Conservation (phyloP, 2,329 filamentous ascomycete genomes). For the Hymenoscyphus fraxineus region DNA sequence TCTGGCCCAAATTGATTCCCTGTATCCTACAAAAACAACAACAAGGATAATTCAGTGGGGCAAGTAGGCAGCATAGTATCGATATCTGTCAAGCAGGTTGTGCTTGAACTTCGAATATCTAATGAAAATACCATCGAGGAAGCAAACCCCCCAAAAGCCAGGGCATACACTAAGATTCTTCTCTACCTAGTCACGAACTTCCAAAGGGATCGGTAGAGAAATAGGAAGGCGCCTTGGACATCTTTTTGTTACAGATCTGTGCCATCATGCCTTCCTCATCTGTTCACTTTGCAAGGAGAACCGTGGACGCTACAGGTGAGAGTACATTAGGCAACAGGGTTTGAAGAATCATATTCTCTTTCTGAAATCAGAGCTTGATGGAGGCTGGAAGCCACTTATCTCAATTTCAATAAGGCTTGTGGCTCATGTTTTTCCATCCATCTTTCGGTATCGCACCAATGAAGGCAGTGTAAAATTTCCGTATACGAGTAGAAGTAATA, state of each 20-base stretch:
- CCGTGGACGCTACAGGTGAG: neutral
- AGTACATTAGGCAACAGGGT: neutral
- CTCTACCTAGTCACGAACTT: neutral
- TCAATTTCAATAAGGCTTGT: neutral
- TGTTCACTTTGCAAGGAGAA: neutral
- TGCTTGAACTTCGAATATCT: too few species aligned
- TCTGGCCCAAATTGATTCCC: too few species aligned
- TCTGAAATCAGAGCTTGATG: neutral
- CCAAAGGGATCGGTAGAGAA: neutral
- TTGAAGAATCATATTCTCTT: neutral
- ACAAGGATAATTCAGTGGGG: too few species aligned
- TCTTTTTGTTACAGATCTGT: neutral
- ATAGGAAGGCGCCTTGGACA: neutral
- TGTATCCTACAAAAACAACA: too few species aligned
- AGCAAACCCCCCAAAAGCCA: neutral
- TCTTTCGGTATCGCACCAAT: neutral
- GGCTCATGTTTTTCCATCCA: neutral
- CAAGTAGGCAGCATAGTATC: too few species aligned
- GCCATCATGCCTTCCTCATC: neutral
- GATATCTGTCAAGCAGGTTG: too few species aligned
- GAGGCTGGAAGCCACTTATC: neutral
- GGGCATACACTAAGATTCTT: neutral
- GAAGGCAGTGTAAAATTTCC: neutral
- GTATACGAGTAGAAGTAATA: neutral
- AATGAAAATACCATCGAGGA: neutral